phyloP scores from a whole-genome alignment of 805 yeast species.

The Myxozyma kluyveri region DNA sequence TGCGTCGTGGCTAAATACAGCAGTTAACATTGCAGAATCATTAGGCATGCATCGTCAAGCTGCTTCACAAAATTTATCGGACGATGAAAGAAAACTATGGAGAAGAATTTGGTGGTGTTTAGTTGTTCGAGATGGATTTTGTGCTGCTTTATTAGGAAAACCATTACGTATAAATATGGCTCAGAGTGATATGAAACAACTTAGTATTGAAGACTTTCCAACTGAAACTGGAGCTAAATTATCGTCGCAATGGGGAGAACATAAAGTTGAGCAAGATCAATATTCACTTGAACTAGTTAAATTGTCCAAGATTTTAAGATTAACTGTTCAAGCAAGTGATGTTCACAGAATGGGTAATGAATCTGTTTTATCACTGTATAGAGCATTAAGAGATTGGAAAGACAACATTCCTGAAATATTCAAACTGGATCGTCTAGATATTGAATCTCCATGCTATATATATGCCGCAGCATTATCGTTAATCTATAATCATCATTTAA shows the following conservation, averaged over 20 bases:
- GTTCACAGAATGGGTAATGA: too few species aligned
- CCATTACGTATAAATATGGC: constrained; percentile 20
- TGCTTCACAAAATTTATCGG: constrained; percentile 6
- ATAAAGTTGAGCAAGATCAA: too few species aligned
- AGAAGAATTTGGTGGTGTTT: constrained; percentile 20
- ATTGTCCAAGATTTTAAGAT: too few species aligned
- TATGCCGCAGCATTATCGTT: constrained; percentile 13
- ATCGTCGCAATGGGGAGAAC: too few species aligned
- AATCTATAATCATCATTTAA: constrained; percentile 19
- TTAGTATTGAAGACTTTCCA: constrained; percentile 7
- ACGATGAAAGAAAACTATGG: constrained; percentile 12
- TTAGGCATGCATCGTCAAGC: constrained; percentile 17
- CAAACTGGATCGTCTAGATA: too few species aligned
- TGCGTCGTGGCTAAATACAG: constrained; percentile 18
- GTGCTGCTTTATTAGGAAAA: constrained; percentile 20
- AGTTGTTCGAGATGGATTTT: constrained; percentile 17
- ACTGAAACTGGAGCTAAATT: too few species aligned
- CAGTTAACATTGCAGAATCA: constrained; percentile 26
- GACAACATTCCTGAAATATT: too few species aligned
- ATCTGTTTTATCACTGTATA: too few species aligned
- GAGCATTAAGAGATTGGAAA: too few species aligned
- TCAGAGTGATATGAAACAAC: constrained; percentile 17
- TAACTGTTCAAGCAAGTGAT: too few species aligned
- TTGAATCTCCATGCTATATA: neutral
- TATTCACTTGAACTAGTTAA: too few species aligned